Conservation (phyloP, 2,329 filamentous ascomycete genomes). For the Tolypocladium inflatum region DNA sequence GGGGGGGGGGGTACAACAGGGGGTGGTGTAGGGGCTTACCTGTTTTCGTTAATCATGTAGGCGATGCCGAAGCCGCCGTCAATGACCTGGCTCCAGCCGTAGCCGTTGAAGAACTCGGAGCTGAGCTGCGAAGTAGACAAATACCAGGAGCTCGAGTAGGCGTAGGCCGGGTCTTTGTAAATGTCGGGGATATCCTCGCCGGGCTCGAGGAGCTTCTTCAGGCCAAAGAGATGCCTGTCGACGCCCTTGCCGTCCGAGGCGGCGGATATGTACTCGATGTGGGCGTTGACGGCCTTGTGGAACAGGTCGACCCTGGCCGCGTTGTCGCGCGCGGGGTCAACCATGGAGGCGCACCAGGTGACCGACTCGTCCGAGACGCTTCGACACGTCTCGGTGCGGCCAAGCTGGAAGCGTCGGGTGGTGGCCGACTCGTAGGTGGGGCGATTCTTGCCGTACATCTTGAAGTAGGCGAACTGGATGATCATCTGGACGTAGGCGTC, state of each 20-base stretch:
- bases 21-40: slow-evolving; percentile 32
- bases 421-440: slow-evolving; percentile 97
- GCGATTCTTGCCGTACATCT: slow-evolving; percentile 97
- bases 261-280: slow-evolving; percentile 83
- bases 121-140: slow-evolving; percentile 83
- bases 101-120: slow-evolving; percentile 97
- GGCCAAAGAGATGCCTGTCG: slow-evolving; percentile 91
- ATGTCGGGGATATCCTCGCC: slow-evolving; percentile 75
- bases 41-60: slow-evolving; percentile 99
- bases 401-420: slow-evolving; percentile 89
- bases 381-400: slow-evolving; percentile 92
- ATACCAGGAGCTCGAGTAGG: slow-evolving; percentile 82
- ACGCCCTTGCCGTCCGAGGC: slow-evolving; percentile 90
- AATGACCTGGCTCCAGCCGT: slow-evolving; percentile 97
- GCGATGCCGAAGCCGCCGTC: slow-evolving; percentile 95
- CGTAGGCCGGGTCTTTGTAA: slow-evolving; percentile 78
- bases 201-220: slow-evolving; percentile 79
- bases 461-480: slow-evolving; percentile 96
- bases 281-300: slow-evolving; percentile 69
- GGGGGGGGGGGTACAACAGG: too few species aligned
- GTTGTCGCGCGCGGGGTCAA: slow-evolving; percentile 53
- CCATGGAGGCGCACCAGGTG: slow-evolving; percentile 82
- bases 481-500: slow-evolving; percentile 98
- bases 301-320: slow-evolving; percentile 65
- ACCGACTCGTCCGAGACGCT: slow-evolving; percentile 84